Conservation (phyloP, 441 rosid genomes). For the Arabidopsis hybrid region DNA sequence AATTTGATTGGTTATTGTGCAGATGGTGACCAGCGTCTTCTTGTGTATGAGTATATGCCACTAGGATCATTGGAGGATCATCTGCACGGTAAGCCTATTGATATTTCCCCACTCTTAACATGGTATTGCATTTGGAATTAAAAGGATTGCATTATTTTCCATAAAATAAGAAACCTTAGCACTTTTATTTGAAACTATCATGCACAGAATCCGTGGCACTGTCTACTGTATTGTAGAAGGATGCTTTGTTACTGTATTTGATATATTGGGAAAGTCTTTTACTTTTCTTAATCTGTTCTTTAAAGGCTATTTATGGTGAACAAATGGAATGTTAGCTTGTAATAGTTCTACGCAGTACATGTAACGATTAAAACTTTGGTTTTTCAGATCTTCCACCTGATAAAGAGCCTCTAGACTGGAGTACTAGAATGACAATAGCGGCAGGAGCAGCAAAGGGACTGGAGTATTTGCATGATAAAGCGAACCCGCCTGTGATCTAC, state of each 20-base stretch:
- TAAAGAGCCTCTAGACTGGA: conserved; percentile 96
- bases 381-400: conserved; percentile 81
- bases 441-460: conserved; percentile 99
- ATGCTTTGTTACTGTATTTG: neutral
- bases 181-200: neutral
- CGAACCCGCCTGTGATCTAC: conserved; percentile 96
- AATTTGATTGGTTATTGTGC: conserved; percentile 98
- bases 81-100: conserved; percentile 72
- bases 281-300: conserved; percentile 10
- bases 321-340: neutral
- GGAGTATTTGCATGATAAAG: conserved; percentile 94
- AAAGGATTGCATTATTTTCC: neutral
- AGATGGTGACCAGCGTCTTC: conserved; percentile 97
- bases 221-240: neutral
- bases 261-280: conserved; percentile 4
- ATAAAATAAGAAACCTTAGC: neutral
- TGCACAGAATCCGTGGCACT: conserved; percentile 5
- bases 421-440: conserved; percentile 95
- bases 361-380: neutral
- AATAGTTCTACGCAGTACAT: neutral
- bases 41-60: conserved; percentile 97
- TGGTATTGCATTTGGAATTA: neutral
- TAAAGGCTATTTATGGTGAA: neutral
- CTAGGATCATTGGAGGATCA: conserved; percentile 97
- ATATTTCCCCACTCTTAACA: neutral